Conservation (phyloP, 1,139 yeast species). For the Nakaseomyces kungkrabaensis region DNA sequence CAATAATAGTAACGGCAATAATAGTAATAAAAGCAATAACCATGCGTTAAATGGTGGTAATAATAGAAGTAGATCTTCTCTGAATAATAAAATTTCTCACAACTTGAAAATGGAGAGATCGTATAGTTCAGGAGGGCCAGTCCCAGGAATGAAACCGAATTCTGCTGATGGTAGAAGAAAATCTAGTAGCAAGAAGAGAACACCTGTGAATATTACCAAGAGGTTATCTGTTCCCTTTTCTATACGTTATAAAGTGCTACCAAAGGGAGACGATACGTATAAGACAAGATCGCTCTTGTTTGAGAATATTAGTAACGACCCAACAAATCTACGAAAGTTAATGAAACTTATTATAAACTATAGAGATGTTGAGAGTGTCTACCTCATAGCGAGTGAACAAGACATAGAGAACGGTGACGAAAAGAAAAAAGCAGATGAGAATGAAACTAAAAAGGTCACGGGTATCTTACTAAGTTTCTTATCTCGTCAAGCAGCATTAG, state of each 20-base stretch:
- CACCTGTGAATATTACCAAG: conserved; percentile 14
- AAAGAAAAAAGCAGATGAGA: conserved; percentile 10
- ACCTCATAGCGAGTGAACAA: conserved; percentile 20
- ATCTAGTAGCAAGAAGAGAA: conserved; percentile 10
- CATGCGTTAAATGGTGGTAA: background rate
- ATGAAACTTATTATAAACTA: conserved; percentile 25
- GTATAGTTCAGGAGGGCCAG: background rate
- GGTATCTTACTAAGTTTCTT: conserved; percentile 33
- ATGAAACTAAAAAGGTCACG: conserved; percentile 1
- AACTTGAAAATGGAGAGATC: background rate
- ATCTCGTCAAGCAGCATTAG: conserved; percentile 36
- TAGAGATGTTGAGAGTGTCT: conserved; percentile 37
- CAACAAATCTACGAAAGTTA: conserved; percentile 20
- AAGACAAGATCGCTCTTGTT: conserved; percentile 26
- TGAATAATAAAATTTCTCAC: conserved; percentile 5
- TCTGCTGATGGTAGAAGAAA: conserved; percentile 9
- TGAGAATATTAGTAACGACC: conserved; percentile 22
- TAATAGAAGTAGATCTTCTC: conserved; percentile 1
- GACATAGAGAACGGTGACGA: conserved; percentile 11
- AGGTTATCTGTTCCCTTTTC: conserved; percentile 11
- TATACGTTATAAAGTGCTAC: conserved; percentile 21
- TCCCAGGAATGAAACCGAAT: background rate
- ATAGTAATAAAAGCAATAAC: background rate
- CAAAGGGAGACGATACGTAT: conserved; percentile 27
- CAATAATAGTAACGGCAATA: too few species aligned